Percentiles rank a stretch among this genome's conserved stretches.
These are phyloP conservation scores for Aspergillus olivimuriae DNA, from an alignment of 495 filamentous ascomycete species.

Conservation along the genomic window DNA sequence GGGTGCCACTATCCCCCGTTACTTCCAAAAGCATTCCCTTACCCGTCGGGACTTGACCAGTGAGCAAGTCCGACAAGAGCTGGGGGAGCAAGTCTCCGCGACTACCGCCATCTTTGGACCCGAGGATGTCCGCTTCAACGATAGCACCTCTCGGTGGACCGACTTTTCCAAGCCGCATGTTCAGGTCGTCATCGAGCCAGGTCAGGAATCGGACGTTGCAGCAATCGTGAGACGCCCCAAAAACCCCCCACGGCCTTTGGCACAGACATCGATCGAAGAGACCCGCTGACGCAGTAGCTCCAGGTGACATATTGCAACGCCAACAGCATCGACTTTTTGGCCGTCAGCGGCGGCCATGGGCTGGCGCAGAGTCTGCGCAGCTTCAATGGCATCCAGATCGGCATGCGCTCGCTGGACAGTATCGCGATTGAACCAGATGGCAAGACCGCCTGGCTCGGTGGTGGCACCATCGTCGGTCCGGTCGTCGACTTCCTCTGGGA, in stretches of 20 bases:
- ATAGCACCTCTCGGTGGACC: neutral
- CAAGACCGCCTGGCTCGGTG: constrained; percentile 1
- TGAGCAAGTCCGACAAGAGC: neutral
- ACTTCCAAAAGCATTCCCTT: neutral
- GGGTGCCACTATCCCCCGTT: neutral
- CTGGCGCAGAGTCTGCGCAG: neutral
- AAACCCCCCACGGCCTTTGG: neutral
- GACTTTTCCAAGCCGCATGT: neutral
- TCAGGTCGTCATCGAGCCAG: constrained; percentile 1
- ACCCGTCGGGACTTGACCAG: constrained; percentile 2
- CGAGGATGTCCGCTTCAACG: neutral
- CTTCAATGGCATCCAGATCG: constrained; percentile 6
- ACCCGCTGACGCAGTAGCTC: too few relatives aligned
- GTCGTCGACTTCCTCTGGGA: constrained; percentile 5
- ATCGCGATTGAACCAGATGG: constrained; percentile 1
- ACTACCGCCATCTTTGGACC: constrained; percentile 2
- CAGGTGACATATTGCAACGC: constrained; percentile 6
- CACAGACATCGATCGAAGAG: too few relatives aligned
- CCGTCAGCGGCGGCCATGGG: constrained; percentile 3
- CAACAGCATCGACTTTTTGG: constrained; percentile 5
- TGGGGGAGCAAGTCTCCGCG: neutral
- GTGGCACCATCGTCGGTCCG: constrained; percentile 1
- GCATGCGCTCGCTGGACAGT: neutral
- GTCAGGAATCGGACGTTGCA: constrained; percentile 1
- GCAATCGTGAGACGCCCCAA: neutral